phyloP scores from a whole-genome alignment of 2,329 filamentous ascomycete species.

The Stemphylium beticola region DNA sequence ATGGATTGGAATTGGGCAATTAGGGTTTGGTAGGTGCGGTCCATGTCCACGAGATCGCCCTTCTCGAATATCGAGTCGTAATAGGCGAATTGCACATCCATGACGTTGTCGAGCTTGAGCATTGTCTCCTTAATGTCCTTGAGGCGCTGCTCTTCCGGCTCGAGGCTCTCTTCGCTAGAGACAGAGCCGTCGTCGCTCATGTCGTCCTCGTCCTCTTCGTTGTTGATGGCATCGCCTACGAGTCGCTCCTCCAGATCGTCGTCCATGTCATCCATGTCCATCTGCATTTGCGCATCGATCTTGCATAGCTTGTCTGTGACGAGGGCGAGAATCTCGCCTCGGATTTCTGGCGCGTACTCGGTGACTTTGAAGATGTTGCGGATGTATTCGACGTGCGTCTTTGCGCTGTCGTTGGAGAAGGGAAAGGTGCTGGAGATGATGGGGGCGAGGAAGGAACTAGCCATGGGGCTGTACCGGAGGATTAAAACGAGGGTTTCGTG shows the following conservation, averaged over 20 bases:
- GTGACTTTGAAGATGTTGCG: constrained; percentile 80
- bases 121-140: constrained; percentile 80
- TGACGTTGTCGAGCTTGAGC: constrained; percentile 86
- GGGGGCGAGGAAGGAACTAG: constrained; percentile 71
- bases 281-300: constrained; percentile 93
- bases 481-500: constrained; percentile 79
- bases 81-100: constrained; percentile 85
- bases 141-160: constrained; percentile 66
- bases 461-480: constrained; percentile 80
- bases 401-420: constrained; percentile 75
- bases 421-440: constrained; percentile 75
- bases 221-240: constrained; percentile 60
- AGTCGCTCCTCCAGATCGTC: constrained; percentile 82
- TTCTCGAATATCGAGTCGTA: constrained; percentile 76
- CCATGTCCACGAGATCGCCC: constrained; percentile 68
- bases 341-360: constrained; percentile 77
- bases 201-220: constrained; percentile 57
- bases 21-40: constrained; percentile 77
- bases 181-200: constrained; percentile 74
- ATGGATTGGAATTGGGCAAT: constrained; percentile 85
- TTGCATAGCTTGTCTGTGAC: constrained; percentile 88
- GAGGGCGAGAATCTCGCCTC: constrained; percentile 79
- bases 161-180: constrained; percentile 66
- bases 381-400: constrained; percentile 85
- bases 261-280: constrained; percentile 90